Percentiles rank a stretch among this genome's conserved stretches.
Conservation (phyloP, 306 rosid genomes). For the Sophora flavescens region DNA sequence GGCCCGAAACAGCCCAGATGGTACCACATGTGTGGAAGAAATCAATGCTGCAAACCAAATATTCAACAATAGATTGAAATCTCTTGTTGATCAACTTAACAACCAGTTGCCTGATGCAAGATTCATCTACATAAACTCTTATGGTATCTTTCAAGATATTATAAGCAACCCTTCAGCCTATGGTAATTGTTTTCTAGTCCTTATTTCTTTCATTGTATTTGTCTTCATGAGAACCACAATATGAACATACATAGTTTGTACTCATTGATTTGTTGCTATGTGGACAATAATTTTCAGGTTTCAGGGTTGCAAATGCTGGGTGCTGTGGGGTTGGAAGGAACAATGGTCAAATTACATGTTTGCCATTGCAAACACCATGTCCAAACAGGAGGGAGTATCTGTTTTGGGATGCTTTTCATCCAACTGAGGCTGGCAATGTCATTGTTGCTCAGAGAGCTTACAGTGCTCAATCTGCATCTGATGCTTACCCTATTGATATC, state of each 20-base stretch:
- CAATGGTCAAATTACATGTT: slow-evolving; percentile 93
- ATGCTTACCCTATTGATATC: slow-evolving; percentile 87
- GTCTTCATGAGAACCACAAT: background rate
- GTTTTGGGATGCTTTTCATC: slow-evolving; percentile 98
- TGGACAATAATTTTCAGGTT: slow-evolving; percentile 59
- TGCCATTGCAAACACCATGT: slow-evolving; percentile 85
- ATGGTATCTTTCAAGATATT: slow-evolving; percentile 76
- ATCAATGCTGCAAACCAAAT: slow-evolving; percentile 80
- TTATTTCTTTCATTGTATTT: background rate
- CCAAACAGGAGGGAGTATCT: slow-evolving; percentile 67
- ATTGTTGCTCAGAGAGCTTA: slow-evolving; percentile 72
- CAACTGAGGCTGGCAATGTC: slow-evolving; percentile 74
- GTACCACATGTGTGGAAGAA: slow-evolving; percentile 69
- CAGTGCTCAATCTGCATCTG: slow-evolving; percentile 71
- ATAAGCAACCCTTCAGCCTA: slow-evolving; percentile 67
- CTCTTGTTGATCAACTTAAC: slow-evolving; percentile 71
- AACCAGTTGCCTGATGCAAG: slow-evolving; percentile 62
- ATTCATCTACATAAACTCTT: slow-evolving; percentile 74
- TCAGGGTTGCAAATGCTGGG: slow-evolving; percentile 65
- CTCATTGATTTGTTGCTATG: background rate
- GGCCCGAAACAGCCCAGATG: slow-evolving; percentile 81
- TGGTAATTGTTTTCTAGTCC: slow-evolving; percentile 55
- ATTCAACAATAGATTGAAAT: slow-evolving; percentile 71
- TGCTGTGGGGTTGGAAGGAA: slow-evolving; percentile 96
- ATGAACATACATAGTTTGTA: background rate